Evolutionary conservation across 768 basidiomycete species (phyloP).

Genomic region (Rhizopogon sp.): DNA sequence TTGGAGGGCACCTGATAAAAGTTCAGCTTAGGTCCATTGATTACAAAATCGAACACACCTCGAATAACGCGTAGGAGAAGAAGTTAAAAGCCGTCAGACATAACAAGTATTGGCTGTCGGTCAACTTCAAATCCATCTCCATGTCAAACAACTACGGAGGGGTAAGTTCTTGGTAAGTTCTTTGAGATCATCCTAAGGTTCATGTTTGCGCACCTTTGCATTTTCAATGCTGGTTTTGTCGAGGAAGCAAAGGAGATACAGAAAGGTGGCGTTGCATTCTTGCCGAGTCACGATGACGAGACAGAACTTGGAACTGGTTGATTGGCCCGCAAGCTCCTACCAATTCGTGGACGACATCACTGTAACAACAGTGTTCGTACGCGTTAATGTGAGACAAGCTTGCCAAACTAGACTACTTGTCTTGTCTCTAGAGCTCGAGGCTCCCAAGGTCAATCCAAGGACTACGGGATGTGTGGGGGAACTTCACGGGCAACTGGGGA

Average conservation of each 20-base stretch:
- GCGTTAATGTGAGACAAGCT: no score
- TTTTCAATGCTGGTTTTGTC: slow-evolving; percentile 55
- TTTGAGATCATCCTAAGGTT: background rate
- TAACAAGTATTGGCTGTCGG: slow-evolving; percentile 61
- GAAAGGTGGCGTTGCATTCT: slow-evolving; percentile 25
- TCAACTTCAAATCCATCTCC: slow-evolving; percentile 53
- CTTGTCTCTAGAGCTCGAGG: no score
- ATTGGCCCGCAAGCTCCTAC: no score
- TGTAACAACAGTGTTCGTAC: no score
- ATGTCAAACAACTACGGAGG: slow-evolving; percentile 54
- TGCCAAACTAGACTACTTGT: no score
- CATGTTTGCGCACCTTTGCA: slow-evolving; percentile 12
- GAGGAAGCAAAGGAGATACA: slow-evolving; percentile 73
- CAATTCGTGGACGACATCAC: no score
- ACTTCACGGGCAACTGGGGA: no score
- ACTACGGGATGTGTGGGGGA: no score
- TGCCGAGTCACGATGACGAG: no score
- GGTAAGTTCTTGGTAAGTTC: background rate
- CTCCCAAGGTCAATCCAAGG: no score
- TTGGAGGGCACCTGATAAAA: slow-evolving; percentile 57
- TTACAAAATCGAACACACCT: slow-evolving; percentile 31
- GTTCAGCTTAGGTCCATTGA: background rate
- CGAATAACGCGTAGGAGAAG: slow-evolving; percentile 65
- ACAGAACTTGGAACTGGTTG: no score
- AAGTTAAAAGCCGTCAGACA: slow-evolving; percentile 59